Percentiles rank a stretch among this genome's conserved stretches.
These are phyloP conservation scores for Veloboletus limbatus DNA, from an alignment of 1,284 basidiomycete species.

Conservation along the genomic window DNA sequence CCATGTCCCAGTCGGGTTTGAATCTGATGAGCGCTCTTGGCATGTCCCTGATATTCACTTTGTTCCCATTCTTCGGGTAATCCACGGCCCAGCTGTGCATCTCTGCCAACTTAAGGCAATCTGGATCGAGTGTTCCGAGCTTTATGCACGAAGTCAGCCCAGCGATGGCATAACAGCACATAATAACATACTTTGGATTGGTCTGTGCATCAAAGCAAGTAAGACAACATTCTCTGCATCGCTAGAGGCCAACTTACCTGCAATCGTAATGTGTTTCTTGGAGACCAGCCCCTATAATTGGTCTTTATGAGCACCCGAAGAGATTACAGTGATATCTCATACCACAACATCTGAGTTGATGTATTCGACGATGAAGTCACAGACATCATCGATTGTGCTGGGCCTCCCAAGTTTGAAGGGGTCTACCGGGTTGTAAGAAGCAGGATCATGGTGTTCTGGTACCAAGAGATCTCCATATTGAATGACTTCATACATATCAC, in stretches of 20 bases:
- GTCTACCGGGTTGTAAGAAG: constrained; percentile 46
- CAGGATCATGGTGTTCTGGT: constrained; percentile 46
- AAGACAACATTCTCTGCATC: neutral
- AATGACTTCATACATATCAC: constrained; percentile 56
- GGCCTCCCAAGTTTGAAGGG: constrained; percentile 48
- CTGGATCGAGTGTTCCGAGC: constrained; percentile 63
- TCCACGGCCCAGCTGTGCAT: constrained; percentile 42
- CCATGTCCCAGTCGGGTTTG: constrained; percentile 76
- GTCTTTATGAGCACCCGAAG: constrained; percentile 5
- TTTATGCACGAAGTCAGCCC: constrained; percentile 26
- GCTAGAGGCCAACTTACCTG: constrained; percentile 40
- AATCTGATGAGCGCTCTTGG: constrained; percentile 53
- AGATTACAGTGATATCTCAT: constrained; percentile 4
- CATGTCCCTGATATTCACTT: constrained; percentile 52
- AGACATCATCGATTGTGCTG: constrained; percentile 71
- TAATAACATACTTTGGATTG: constrained; percentile 54
- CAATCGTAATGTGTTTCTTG: constrained; percentile 69
- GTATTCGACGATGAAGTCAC: constrained; percentile 80
- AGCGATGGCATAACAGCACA: constrained; percentile 1
- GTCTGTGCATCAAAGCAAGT: constrained; percentile 39
- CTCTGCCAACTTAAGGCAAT: constrained; percentile 62
- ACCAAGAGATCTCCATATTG: constrained; percentile 53
- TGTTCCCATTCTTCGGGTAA: constrained; percentile 24
- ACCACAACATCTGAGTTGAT: constrained; percentile 78
- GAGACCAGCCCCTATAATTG: constrained; percentile 57